Percentiles rank a stretch among this genome's conserved stretches.
Evolutionary conservation across 2,329 filamentous ascomycete species (phyloP).

Genomic region (Neofusicoccum ribis): DNA sequence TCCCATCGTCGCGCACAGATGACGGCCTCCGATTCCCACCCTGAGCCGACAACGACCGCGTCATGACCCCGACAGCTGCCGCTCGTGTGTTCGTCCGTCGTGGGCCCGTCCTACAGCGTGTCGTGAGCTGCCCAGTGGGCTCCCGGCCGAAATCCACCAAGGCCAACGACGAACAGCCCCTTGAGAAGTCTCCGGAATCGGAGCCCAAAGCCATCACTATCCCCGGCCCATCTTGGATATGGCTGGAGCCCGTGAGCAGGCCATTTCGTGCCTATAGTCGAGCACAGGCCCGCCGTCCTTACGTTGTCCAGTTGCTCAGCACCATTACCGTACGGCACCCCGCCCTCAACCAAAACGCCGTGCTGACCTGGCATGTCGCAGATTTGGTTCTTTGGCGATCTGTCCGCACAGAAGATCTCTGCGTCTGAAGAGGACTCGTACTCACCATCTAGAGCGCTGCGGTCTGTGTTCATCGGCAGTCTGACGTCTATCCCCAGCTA

Average conservation of each 20-base stretch:
- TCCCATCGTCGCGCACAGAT: constrained; percentile 3
- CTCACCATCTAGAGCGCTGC: constrained; percentile 66
- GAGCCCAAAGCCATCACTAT: constrained; percentile 29
- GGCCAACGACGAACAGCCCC: background rate
- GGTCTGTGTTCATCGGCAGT: constrained; percentile 74
- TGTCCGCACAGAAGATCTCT: constrained; percentile 70
- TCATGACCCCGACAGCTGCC: background rate
- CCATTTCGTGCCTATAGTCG: constrained; percentile 63
- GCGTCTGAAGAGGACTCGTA: constrained; percentile 47
- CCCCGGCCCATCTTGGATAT: constrained; percentile 47
- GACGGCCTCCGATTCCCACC: background rate
- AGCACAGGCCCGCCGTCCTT: constrained; percentile 70
- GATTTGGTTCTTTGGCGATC: constrained; percentile 76
- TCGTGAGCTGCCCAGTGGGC: background rate
- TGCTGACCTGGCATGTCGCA: background rate
- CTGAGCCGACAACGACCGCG: background rate
- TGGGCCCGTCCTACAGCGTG: background rate
- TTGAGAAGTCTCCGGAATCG: background rate
- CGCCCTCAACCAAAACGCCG: background rate
- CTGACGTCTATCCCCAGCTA: constrained; percentile 75
- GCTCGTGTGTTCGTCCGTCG: background rate
- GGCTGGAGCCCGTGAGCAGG: constrained; percentile 47
- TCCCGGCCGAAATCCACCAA: background rate
- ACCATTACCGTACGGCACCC: constrained; percentile 55
- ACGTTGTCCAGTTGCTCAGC: constrained; percentile 75